A percentile compares a stretch with the other conserved stretches of the same genome.
Evolutionary conservation across 257 asterid species (phyloP).

Genomic region (Cynanchum wilfordii): DNA sequence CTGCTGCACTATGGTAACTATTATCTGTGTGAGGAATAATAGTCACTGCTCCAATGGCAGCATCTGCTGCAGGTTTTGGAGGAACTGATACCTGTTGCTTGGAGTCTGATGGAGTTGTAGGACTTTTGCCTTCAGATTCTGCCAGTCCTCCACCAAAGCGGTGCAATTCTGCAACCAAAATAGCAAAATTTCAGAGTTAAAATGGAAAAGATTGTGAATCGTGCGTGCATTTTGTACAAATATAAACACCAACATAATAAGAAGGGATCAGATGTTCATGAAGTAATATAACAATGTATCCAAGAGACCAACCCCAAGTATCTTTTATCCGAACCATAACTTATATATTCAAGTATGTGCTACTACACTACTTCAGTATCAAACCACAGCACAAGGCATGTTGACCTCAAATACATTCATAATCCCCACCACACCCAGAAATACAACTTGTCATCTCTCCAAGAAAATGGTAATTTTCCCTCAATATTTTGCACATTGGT

Average conservation of each 20-base stretch:
- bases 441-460: background rate
- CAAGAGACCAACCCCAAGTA: background rate
- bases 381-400: no score
- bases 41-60: slow-evolving; percentile 13
- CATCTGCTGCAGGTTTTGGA: slow-evolving; percentile 23
- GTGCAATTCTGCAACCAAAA: slow-evolving; percentile 31
- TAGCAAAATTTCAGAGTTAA: background rate
- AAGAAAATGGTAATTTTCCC: background rate
- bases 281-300: background rate
- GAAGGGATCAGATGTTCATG: background rate
- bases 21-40: slow-evolving; percentile 32
- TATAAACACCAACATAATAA: background rate
- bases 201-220: background rate
- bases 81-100: slow-evolving; percentile 21
- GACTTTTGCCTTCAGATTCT: slow-evolving; percentile 47
- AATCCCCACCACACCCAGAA: background rate
- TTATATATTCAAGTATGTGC: background rate
- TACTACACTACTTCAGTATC: background rate
- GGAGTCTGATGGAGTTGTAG: slow-evolving; percentile 24
- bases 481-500: background rate
- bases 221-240: background rate
- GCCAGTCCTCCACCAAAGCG: slow-evolving; percentile 35
- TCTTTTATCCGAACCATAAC: background rate
- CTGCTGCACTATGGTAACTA: slow-evolving; percentile 35
- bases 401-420: background rate